Conservation (phyloP, 176 grass and related monocot species). For the Carex pumila region DNA sequence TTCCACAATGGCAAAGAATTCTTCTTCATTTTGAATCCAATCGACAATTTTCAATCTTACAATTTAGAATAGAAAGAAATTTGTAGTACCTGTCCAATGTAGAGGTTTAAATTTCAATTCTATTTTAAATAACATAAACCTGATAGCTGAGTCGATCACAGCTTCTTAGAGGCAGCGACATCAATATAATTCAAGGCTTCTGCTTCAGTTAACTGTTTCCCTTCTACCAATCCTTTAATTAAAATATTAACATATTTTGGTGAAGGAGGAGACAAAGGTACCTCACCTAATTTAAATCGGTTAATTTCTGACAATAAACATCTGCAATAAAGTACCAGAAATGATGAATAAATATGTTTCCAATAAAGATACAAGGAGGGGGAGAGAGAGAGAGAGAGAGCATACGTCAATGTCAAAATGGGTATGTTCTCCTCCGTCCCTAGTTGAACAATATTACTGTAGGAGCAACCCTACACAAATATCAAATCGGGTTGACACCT, state of each 20-base stretch:
- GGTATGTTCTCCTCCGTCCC: constrained; percentile 64
- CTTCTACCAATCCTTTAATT: constrained; percentile 73
- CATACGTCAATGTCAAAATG: constrained; percentile 85
- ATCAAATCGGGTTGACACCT: constrained; percentile 1
- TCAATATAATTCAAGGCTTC: constrained; percentile 57
- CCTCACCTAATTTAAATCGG: constrained; percentile 35
- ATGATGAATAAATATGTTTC: not conserved
- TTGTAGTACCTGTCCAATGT: not conserved
- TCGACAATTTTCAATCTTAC: not conserved
- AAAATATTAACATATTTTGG: constrained; percentile 44
- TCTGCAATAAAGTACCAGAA: constrained; percentile 21
- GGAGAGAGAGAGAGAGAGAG: not conserved
- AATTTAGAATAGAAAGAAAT: not conserved
- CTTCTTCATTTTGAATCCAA: no score
- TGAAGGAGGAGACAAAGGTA: constrained; percentile 49
- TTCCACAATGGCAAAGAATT: no score
- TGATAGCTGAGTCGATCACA: constrained; percentile 19
- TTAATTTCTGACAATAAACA: constrained; percentile 54
- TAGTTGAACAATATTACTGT: constrained; percentile 74
- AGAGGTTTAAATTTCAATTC: not conserved
- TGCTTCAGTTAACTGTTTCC: constrained; percentile 45
- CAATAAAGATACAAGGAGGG: not conserved
- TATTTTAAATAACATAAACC: not conserved
- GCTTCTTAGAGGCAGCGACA: constrained; percentile 24
- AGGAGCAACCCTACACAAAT: constrained; percentile 63